These are phyloP conservation scores for Platismatia glauca DNA, from an alignment of 495 filamentous ascomycete genomes.

Conservation along the genomic window DNA sequence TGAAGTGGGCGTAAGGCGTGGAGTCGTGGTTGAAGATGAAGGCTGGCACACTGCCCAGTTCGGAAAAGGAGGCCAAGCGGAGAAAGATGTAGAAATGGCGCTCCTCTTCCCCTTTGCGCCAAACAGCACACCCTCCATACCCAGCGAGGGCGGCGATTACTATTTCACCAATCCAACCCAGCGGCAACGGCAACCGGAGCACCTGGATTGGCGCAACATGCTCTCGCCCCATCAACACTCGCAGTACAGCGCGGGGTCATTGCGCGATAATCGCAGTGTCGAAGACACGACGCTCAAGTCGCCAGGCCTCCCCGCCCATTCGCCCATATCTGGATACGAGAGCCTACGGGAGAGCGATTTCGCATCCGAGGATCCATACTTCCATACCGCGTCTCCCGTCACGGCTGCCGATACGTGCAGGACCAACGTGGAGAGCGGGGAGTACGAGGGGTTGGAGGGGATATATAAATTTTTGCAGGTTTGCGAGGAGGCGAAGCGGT, in stretches of 20 bases:
- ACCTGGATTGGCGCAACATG: conserved; percentile 50
- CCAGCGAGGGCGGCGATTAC: conserved; percentile 18
- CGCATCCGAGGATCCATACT: conserved; percentile 34
- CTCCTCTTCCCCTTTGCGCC: conserved; percentile 82
- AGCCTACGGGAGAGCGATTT: conserved; percentile 31
- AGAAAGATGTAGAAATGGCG: conserved; percentile 58
- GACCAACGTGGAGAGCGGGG: conserved; percentile 39
- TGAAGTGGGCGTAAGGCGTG: conserved; percentile 73
- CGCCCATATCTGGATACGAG: conserved; percentile 23
- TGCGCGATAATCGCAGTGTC: conserved; percentile 25
- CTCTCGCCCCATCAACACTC: conserved; percentile 35
- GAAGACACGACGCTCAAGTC: conserved; percentile 18
- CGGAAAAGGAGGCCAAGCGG: not conserved
- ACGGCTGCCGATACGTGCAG: not conserved
- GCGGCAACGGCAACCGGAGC: conserved; percentile 26
- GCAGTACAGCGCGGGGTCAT: not conserved
- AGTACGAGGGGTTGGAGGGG: conserved; percentile 74
- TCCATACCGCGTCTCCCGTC: conserved; percentile 8
- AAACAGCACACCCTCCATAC: conserved; percentile 5
- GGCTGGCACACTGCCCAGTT: conserved; percentile 46
- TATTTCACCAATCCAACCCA: conserved; percentile 23
- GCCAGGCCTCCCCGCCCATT: conserved; percentile 6
- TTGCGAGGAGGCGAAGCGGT: conserved; percentile 56
- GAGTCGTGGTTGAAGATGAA: conserved; percentile 69
- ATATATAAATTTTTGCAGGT: conserved; percentile 83